Base-by-base conservation (phyloP, 345 rosid species). In the Eucalyptus lansdowneana region DNA sequence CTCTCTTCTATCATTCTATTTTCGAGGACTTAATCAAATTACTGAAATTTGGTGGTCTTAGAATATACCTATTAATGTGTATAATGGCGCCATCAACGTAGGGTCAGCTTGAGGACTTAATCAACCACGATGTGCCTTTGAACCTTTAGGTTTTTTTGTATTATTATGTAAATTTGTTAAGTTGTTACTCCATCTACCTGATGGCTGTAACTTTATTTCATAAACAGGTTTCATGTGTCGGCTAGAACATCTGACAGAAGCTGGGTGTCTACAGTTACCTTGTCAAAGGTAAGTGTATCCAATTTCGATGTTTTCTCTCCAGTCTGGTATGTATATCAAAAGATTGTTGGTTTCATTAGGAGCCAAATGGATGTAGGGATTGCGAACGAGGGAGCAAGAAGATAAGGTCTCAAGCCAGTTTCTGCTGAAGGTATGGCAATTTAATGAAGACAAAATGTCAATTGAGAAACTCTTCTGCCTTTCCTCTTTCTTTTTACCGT, bases 371-470 rank as follows among this genome's bases (percentile, higher is more conserved):
- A 86, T 87, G 50, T 89, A 97, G 99, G 96, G 95, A 72, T 62
- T 94, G 92, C 92, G 99, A 87, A 94, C 88, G 88, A 93, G 97
- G 87, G 98, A 96, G 90, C 94, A 97, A 89, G 99, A 97, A 93
- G 99, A 98, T 86, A 92, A 92, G 67, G 91, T 98, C 87, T 95
- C 99, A 90, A 97, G 99, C 93, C 91, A 90, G 88, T 54, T 94
- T 76, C 87, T 97, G 69, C 93, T 98, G 87, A 93, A 94, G 99
- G 99, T 97, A 34, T 91, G 95, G 89, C 58, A 50, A 25, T n/a
- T n/a, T 45, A 86, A 31, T 47, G 24, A 86, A 15, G 22, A 53
- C 37, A 37, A 86, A n/a, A 29, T 29, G 60, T 72, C 45, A 72
- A 72, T 19, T 72, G 83, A 19, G 83, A 37, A 72, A 19, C 1